phyloP scores from a whole-genome alignment of 108 stramenopile genomes.

The Cylindrotheca closterium region DNA sequence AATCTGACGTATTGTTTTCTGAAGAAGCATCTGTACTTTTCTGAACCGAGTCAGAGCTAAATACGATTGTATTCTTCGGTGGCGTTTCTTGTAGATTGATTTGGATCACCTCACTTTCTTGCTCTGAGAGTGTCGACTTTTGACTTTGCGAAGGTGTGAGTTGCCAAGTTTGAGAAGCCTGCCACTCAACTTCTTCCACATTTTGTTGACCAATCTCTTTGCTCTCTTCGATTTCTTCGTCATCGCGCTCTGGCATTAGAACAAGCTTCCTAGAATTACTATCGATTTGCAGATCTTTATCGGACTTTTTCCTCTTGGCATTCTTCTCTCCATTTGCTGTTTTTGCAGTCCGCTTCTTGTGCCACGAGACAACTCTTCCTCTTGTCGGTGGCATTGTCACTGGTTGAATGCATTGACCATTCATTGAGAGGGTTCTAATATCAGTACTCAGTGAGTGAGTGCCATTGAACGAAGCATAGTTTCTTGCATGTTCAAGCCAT shows the following conservation, averaged over 20 bases:
- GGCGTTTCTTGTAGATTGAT: no score
- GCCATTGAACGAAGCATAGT: neutral
- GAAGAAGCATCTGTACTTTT: neutral
- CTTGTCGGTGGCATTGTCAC: constrained; percentile 46
- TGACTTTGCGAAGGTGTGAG: constrained; percentile 28
- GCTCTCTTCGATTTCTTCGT: neutral
- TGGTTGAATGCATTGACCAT: constrained; percentile 29
- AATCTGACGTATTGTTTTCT: constrained; percentile 1
- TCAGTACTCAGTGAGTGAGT: no score
- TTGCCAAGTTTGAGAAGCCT: constrained; percentile 13
- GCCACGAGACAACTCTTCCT: constrained; percentile 39
- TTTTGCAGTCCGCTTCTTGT: constrained; percentile 22
- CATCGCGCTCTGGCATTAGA: neutral
- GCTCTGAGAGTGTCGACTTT: no score
- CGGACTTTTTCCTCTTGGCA: constrained; percentile 2
- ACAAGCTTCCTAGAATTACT: constrained; percentile 22
- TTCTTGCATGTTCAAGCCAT: neutral
- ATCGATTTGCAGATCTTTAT: constrained; percentile 14
- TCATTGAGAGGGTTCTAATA: no score
- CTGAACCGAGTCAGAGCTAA: neutral
- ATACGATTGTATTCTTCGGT: neutral
- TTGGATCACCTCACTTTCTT: no score
- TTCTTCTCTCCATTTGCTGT: neutral
- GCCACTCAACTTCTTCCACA: constrained; percentile 23
- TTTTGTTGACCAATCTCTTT: constrained; percentile 8